These are phyloP conservation scores for Fonsecaea multimorphosa DNA, from an alignment of 2,329 filamentous ascomycete species.

Conservation along the genomic window DNA sequence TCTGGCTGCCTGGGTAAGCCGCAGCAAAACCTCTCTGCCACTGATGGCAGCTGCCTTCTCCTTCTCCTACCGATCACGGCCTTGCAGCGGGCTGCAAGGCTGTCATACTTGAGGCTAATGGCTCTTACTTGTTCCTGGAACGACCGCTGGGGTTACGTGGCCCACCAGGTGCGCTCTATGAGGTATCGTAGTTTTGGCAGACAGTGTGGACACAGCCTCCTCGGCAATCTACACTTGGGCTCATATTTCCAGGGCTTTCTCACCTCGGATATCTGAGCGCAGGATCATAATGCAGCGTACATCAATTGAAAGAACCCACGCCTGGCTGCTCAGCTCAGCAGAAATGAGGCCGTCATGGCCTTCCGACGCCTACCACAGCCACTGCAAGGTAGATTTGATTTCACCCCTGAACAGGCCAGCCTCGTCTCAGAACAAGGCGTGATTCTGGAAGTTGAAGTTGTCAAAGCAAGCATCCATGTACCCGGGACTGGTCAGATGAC, in stretches of 20 bases:
- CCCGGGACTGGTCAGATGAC: neutral
- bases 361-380: slow-evolving; percentile 4
- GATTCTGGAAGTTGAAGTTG: neutral
- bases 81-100: neutral
- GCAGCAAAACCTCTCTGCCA: neutral
- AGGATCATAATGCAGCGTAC: neutral
- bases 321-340: neutral
- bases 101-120: neutral
- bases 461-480: neutral
- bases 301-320: neutral
- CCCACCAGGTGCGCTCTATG: neutral
- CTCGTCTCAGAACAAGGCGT: neutral
- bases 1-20: neutral
- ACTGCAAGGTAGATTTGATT: slow-evolving; percentile 20
- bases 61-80: neutral
- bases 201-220: neutral
- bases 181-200: neutral
- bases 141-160: neutral
- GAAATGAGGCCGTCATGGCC: neutral
- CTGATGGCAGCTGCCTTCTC: neutral
- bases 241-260: neutral
- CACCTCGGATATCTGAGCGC: neutral
- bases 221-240: slow-evolving; percentile 8
- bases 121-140: neutral
- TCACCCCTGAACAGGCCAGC: neutral